A percentile compares a stretch with the other conserved stretches of the same genome.
These are phyloP conservation scores for Globisporangium uncinulatum DNA, from an alignment of 352 stramenopile genomes.

Conservation along the genomic window DNA sequence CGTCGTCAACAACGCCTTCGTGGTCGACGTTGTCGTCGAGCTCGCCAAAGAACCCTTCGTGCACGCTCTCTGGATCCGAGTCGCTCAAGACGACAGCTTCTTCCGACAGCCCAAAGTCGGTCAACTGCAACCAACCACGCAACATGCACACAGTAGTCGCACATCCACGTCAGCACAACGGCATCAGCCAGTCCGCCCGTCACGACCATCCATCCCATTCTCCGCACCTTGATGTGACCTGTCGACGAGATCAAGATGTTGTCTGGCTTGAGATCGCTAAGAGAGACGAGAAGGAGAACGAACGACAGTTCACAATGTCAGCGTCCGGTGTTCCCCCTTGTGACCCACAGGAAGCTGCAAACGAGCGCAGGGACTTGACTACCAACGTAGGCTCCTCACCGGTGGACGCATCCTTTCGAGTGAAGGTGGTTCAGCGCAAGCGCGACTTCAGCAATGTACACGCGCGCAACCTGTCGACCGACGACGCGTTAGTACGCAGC, in stretches of 20 bases:
- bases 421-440: slow-evolving; percentile 86
- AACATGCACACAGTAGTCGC: background rate
- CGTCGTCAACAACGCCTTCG: background rate
- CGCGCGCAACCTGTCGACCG: slow-evolving; percentile 53
- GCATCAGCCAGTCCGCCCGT: too few relatives aligned
- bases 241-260: slow-evolving; percentile 88
- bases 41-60: slow-evolving; percentile 14
- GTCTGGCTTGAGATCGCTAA: slow-evolving; percentile 86
- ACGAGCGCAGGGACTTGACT: too few relatives aligned
- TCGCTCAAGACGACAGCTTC: slow-evolving; percentile 57
- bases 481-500: background rate
- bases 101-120: slow-evolving; percentile 84
- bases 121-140: slow-evolving; percentile 39
- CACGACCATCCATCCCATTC: too few relatives aligned
- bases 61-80: slow-evolving; percentile 23
- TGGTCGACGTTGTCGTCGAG: slow-evolving; percentile 13
- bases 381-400: slow-evolving; percentile 20
- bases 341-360: too few relatives aligned
- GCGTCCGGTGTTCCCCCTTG: too few relatives aligned
- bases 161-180: slow-evolving; percentile 2
- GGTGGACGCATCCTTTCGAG: slow-evolving; percentile 77
- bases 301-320: too few relatives aligned
- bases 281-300: background rate
- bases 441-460: slow-evolving; percentile 87
- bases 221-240: slow-evolving; percentile 76